Conservation (phyloP, 257 asterid species). For the Nicotiana undulata region DNA sequence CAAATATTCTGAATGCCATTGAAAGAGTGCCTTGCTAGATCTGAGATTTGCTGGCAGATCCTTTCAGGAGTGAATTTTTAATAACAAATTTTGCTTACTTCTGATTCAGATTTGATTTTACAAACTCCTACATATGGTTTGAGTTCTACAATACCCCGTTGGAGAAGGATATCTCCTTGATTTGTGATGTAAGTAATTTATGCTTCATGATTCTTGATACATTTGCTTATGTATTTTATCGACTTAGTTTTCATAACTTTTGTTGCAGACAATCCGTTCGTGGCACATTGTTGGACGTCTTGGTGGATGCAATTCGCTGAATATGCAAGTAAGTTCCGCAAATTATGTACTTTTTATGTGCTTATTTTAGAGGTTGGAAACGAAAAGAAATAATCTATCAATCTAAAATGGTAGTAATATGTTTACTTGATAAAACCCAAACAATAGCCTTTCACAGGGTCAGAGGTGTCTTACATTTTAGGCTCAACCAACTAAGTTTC, state of each 20-base stretch:
- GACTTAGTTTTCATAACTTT: slow-evolving; percentile 12
- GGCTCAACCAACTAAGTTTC: not conserved
- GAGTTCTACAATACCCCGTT: slow-evolving; percentile 79
- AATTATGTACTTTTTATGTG: not conserved
- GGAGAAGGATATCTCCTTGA: slow-evolving; percentile 72
- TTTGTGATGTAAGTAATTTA: slow-evolving; percentile 59
- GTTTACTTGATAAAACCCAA: not conserved
- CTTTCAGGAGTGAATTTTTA: not conserved
- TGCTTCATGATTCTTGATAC: slow-evolving; percentile 7
- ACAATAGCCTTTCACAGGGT: not conserved
- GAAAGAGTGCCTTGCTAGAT: not conserved
- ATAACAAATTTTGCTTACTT: not conserved
- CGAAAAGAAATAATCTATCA: not conserved
- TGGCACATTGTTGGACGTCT: slow-evolving; percentile 98
- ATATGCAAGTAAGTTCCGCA: slow-evolving; percentile 68
- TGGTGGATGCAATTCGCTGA: slow-evolving; percentile 95
- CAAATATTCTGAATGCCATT: not conserved
- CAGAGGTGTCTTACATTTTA: not conserved
- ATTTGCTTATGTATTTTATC: slow-evolving; percentile 8
- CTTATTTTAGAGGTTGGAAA: not conserved
- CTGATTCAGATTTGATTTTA: slow-evolving; percentile 57
- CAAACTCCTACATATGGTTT: slow-evolving; percentile 85
- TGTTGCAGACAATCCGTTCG: slow-evolving; percentile 66
- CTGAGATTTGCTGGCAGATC: not conserved
- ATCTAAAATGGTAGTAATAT: not conserved